Conservation (phyloP, 2,329 filamentous ascomycete genomes). For the Neofusicoccum sp. region DNA sequence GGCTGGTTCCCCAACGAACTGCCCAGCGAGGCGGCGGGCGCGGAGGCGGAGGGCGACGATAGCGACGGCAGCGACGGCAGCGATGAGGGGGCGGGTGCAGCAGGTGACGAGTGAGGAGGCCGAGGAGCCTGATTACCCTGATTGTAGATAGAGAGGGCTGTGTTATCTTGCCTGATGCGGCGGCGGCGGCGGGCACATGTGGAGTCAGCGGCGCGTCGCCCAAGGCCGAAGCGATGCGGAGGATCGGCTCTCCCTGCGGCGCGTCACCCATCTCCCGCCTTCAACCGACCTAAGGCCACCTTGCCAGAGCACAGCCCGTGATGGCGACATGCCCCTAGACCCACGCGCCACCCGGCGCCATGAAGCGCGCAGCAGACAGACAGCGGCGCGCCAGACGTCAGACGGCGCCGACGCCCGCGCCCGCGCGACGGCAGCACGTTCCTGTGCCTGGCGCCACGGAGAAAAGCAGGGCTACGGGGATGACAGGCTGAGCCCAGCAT, state of each 20-base stretch:
- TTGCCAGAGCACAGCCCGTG: slow-evolving; percentile 12
- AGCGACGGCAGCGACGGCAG: slow-evolving; percentile 29
- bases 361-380: slow-evolving; percentile 4
- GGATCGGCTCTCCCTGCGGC: slow-evolving; percentile 16
- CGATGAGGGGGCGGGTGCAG: neutral
- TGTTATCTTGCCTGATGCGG: slow-evolving; percentile 1
- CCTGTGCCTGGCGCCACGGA: slow-evolving; percentile 12
- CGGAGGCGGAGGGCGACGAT: slow-evolving; percentile 35
- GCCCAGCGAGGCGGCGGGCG: slow-evolving; percentile 49
- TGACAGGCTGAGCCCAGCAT: slow-evolving; percentile 14
- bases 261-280: neutral
- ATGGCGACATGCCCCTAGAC: neutral
- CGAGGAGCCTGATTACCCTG: neutral
- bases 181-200: neutral
- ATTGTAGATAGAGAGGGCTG: slow-evolving; percentile 5
- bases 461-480: slow-evolving; percentile 7
- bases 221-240: slow-evolving; percentile 20
- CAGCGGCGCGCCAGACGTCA: slow-evolving; percentile 6
- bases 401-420: neutral
- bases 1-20: slow-evolving; percentile 57
- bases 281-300: slow-evolving; percentile 11
- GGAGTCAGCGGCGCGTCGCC: slow-evolving; percentile 4
- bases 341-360: neutral
- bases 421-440: slow-evolving; percentile 6
- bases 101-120: slow-evolving; percentile 7